Evolutionary conservation across 192 early-diverging fungal species (phyloP), one percentile per base, ranked within the genome.

Genomic region (Ambispora gerdemannii): DNA sequence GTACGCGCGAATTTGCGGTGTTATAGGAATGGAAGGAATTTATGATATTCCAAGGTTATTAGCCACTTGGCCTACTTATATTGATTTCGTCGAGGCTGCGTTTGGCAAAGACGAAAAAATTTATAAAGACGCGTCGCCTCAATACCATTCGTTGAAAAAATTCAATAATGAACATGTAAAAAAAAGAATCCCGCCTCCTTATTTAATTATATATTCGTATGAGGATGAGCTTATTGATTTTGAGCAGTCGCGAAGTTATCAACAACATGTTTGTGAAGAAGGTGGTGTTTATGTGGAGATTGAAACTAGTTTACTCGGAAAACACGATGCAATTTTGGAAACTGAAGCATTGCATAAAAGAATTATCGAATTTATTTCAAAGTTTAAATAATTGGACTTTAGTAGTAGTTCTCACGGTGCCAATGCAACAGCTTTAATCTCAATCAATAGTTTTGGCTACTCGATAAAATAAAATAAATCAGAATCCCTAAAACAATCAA

Each of bases 21-120:
- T 90, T 1, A 32, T 93, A 22, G 92, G 92, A 1, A 82, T 92
- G 0, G 87, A 92, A 71, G 95, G 93, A 1, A 92, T 97, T 71
- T 97, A 94, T 78, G 85, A 94, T 58, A 81, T 94, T 25, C 85
- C 85, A 15, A 66, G 69, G 0, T 74, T 97, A 30, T 60, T 93
- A 13, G 67, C 75, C 24, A 76, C 65, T 11, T 91, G 85, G 63
- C 91, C 92, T 3, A 61, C 62, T 7, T 95, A 95, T 72, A 47
- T 70, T 13, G 89, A 88, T 51, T 94, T 93, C 74, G 78, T 97
- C 30, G 72, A 81, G 2, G 80, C 81, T 69, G 92, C 88, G 17
- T 97, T 97, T 77, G 76, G 78, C 1, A 28, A 53, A 3, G 78
- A 85, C 62, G 63, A 52, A n/a, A 69, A 61, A 22, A 69, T 55